Evolutionary conservation across 1,139 yeast genomes (phyloP).

Genomic region (Lodderomyces theae): DNA sequence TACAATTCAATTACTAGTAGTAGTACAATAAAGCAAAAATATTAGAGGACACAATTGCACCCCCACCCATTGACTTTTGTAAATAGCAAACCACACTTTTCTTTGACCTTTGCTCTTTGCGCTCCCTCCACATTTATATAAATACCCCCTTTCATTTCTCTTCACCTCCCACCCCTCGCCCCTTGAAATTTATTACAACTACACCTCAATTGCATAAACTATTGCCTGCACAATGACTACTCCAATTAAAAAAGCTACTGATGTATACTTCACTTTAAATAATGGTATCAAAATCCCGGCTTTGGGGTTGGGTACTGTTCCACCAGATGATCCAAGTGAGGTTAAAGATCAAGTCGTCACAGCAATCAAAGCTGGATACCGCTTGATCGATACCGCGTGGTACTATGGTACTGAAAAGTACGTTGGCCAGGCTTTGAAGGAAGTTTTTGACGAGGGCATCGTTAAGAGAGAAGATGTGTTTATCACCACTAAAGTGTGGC

Average conservation of each 20-base stretch:
- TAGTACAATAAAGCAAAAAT: too few species aligned
- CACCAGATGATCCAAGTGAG: constrained; percentile 30
- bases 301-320: constrained; percentile 40
- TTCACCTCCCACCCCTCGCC: too few species aligned
- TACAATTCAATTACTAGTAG: too few species aligned
- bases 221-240: not conserved
- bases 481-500: constrained; percentile 63
- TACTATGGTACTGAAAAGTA: constrained; percentile 49
- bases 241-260: constrained; percentile 19
- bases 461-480: constrained; percentile 56
- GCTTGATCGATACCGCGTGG: constrained; percentile 46
- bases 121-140: too few species aligned
- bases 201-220: not conserved
- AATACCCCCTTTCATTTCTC: not conserved
- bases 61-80: too few species aligned
- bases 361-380: constrained; percentile 41
- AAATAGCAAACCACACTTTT: not conserved
- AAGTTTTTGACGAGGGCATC: constrained; percentile 45
- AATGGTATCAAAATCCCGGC: constrained; percentile 38
- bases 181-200: not conserved
- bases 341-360: constrained; percentile 37
- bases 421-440: constrained; percentile 51
- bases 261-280: constrained; percentile 23
- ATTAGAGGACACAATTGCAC: too few species aligned
- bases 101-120: too few species aligned